Conservation (phyloP, 768 basidiomycete genomes). For the Lactarius trivialis region DNA sequence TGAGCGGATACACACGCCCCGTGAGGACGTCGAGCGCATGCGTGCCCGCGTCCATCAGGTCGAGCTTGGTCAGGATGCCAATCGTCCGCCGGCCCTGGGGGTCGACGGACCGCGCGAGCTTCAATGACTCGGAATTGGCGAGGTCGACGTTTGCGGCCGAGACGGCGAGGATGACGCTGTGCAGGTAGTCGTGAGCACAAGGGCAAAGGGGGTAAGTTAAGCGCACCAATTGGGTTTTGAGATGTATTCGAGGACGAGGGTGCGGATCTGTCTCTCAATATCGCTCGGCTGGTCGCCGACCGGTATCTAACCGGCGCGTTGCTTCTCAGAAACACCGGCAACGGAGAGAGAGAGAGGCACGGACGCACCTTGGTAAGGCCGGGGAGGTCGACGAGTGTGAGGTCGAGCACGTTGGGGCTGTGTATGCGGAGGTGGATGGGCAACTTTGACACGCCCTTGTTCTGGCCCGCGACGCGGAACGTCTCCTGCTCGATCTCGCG, state of each 20-base stretch:
- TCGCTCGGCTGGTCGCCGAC: slow-evolving; percentile 97
- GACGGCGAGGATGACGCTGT: slow-evolving; percentile 91
- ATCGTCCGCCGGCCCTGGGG: slow-evolving; percentile 95
- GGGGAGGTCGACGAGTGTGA: slow-evolving; percentile 94
- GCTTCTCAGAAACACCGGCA: not conserved
- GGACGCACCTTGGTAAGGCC: slow-evolving; percentile 84
- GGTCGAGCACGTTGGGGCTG: slow-evolving; percentile 90
- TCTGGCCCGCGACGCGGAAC: slow-evolving; percentile 94
- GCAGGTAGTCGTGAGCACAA: not conserved
- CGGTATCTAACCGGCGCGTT: slow-evolving; percentile 54
- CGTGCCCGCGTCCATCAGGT: slow-evolving; percentile 98
- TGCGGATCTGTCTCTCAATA: slow-evolving; percentile 94
- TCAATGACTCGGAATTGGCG: slow-evolving; percentile 96
- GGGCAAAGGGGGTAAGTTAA: not conserved
- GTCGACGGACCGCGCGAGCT: slow-evolving; percentile 92
- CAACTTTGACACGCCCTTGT: slow-evolving; percentile 95
- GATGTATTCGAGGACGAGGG: slow-evolving; percentile 91
- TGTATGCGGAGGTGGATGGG: slow-evolving; percentile 95
- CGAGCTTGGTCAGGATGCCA: slow-evolving; percentile 93
- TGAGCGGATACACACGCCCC: slow-evolving; percentile 95
- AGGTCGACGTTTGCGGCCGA: slow-evolving; percentile 98
- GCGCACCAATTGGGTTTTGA: slow-evolving; percentile 90
- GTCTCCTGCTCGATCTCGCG: slow-evolving; percentile 99
- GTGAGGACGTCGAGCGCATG: slow-evolving; percentile 95
- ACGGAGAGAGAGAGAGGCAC: not conserved